Base-by-base conservation (phyloP, 2,329 filamentous ascomycete genomes). In the Penicillium sp. region DNA sequence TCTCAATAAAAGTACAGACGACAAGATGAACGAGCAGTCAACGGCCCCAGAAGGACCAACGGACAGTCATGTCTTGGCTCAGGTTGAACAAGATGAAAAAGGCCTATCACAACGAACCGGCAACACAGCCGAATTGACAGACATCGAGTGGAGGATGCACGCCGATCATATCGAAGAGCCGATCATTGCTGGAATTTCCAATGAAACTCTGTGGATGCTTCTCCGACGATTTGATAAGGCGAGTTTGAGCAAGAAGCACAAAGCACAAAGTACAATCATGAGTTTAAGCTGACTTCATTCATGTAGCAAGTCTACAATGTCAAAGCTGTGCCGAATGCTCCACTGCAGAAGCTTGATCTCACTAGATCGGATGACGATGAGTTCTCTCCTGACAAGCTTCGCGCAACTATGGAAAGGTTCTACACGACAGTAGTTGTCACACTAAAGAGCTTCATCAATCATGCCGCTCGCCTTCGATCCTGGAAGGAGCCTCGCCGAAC, bases 331-430 rank as follows among this genome's bases (percentile, higher is more conserved):
- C 72, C 78, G 0, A 67, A 78, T 42, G 69, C 81, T 6, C 77
- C 81, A 1, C 78, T 86, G 1, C 87, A 86, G 5, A 81, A 83
- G 12, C 73, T 95, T 32, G 89, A 95, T 66, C 78, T 95, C 50
- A 89, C 90, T 58, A 85, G 89, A 48, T 84, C 88, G 4, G 85
- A 90, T 33, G 84, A 92, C 46, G 88, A 93, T 57, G 86, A 91
- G 49, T 93, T 93, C 66, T 88, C 86, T 0, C 88, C 89, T 0
- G 88, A 93, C 62, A 93, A 93, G 71, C 74, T 95, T 39, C 79
- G 89, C 9, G 81, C 84, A 2, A 89, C 87, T 46, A 66, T 93
- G 3, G 89, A 95, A 69, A 78, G 89, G 12, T 73, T 93, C 9
- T 95, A 95, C 66, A 90, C 89, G 78, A 88, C 86, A 0, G 81